Conservation (phyloP, 2,329 filamentous ascomycete species). For the Hymenoscyphus infarciens region DNA sequence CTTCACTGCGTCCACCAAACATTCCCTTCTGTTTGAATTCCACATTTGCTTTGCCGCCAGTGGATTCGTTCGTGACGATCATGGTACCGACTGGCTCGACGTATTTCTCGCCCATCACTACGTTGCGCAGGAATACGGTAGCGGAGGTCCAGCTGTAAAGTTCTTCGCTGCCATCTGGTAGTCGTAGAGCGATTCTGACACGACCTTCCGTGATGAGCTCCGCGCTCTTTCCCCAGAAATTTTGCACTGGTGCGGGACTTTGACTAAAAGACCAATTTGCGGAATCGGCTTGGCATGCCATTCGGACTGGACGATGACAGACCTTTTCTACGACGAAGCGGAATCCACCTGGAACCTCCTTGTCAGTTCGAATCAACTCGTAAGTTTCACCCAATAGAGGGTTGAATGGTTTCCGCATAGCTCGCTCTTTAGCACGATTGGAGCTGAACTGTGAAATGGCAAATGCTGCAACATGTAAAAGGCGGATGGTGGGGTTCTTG, state of each 20-base stretch:
- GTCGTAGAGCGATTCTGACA: slow-evolving; percentile 68
- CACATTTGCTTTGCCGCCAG: slow-evolving; percentile 76
- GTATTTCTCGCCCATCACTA: slow-evolving; percentile 98
- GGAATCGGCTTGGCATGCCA: slow-evolving; percentile 91
- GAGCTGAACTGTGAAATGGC: slow-evolving; percentile 83
- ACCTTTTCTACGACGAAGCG: slow-evolving; percentile 95
- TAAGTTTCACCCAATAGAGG: slow-evolving; percentile 94
- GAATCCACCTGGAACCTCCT: slow-evolving; percentile 68
- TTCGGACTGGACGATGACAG: slow-evolving; percentile 82
- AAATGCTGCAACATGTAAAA: slow-evolving; percentile 85
- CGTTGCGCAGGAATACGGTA: slow-evolving; percentile 88
- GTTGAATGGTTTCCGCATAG: slow-evolving; percentile 95
- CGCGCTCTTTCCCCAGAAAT: slow-evolving; percentile 97
- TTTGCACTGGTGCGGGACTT: slow-evolving; percentile 83
- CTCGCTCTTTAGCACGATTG: slow-evolving; percentile 79
- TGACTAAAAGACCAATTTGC: slow-evolving; percentile 83
- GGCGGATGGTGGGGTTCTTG: slow-evolving; percentile 60
- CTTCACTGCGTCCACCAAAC: slow-evolving; percentile 92
- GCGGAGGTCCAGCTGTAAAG: slow-evolving; percentile 85
- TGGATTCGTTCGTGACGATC: slow-evolving; percentile 79
- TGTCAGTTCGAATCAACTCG: slow-evolving; percentile 83
- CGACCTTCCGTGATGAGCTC: slow-evolving; percentile 92
- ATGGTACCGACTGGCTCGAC: slow-evolving; percentile 91
- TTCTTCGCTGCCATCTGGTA: slow-evolving; percentile 67
- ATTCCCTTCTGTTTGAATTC: slow-evolving; percentile 95